Evolutionary conservation across 345 rosid species (phyloP).

Genomic region (Adansonia digitata): DNA sequence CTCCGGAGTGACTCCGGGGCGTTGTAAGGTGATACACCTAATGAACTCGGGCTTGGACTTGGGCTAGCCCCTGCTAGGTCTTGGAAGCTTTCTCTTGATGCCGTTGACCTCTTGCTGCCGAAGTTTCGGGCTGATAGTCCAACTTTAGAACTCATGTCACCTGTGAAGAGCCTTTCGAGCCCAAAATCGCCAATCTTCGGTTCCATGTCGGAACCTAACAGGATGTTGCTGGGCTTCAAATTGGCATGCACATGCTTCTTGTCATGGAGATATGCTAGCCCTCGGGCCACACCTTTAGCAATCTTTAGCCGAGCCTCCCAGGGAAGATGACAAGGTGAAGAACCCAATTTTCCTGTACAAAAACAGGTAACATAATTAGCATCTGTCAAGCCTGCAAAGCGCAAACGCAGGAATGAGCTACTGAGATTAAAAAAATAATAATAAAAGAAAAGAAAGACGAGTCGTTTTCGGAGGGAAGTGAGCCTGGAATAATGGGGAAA

Average conservation of each 20-base stretch:
- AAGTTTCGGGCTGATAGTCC: slow-evolving; percentile 54
- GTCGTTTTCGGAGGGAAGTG: slow-evolving; percentile 7
- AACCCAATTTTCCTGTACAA: slow-evolving; percentile 83
- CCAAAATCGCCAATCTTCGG: slow-evolving; percentile 88
- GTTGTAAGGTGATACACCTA: slow-evolving; percentile 57
- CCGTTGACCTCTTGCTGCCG: slow-evolving; percentile 58
- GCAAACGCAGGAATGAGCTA: background rate
- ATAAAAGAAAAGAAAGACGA: background rate
- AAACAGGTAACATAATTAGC: background rate
- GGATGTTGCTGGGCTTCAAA: slow-evolving; percentile 82
- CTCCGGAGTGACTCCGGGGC: slow-evolving; percentile 88
- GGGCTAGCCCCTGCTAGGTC: slow-evolving; percentile 63
- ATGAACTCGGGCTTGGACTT: slow-evolving; percentile 52
- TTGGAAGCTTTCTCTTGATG: slow-evolving; percentile 43
- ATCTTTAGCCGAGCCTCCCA: slow-evolving; percentile 90
- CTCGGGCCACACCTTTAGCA: slow-evolving; percentile 76
- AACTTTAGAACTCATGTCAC: slow-evolving; percentile 55
- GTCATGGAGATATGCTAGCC: slow-evolving; percentile 74
- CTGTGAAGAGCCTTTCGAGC: slow-evolving; percentile 62
- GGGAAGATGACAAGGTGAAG: slow-evolving; percentile 75
- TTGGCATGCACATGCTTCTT: slow-evolving; percentile 86
- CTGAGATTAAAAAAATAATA: background rate
- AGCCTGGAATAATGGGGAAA: background rate
- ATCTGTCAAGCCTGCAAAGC: background rate
- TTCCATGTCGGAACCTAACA: slow-evolving; percentile 67